Percentiles rank a stretch among this genome's conserved stretches.
phyloP scores from a whole-genome alignment of 108 stramenopile genomes.

The Phaeodactylum tricornutum region DNA sequence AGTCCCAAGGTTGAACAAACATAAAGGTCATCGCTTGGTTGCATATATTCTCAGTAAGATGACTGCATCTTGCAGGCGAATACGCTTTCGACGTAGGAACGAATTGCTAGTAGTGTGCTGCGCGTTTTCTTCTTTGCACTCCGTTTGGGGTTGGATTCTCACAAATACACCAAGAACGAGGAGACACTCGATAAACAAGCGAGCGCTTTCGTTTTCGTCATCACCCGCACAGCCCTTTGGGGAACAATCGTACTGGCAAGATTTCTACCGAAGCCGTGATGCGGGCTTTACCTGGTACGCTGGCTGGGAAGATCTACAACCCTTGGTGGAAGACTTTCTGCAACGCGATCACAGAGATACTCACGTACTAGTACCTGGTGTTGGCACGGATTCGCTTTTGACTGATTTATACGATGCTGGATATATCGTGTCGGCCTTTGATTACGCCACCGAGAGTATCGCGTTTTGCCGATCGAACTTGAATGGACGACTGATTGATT shows the following conservation, averaged over 20 bases:
- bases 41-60: no score
- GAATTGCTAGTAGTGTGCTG: no score
- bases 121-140: no score
- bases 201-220: no score
- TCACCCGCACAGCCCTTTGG: conserved; percentile 28
- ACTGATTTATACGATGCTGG: conserved; percentile 49
- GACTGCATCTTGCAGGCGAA: no score
- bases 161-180: no score
- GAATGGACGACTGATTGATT: neutral
- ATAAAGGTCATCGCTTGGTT: neutral
- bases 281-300: conserved; percentile 49
- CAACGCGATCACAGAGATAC: neutral
- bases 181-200: no score
- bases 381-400: conserved; percentile 49
- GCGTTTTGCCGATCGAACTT: conserved; percentile 28
- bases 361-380: conserved; percentile 41
- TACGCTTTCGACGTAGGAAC: no score
- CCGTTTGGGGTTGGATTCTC: no score
- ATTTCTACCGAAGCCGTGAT: conserved; percentile 14
- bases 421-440: conserved; percentile 48
- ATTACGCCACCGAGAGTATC: conserved; percentile 56
- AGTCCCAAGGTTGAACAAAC: neutral
- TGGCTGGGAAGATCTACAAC: conserved; percentile 48
- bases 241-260: conserved; percentile 35
- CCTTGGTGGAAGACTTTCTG: conserved; percentile 43